Base-by-base conservation (phyloP, 2,329 filamentous ascomycete species). In the Epichloe gansuensis region DNA sequence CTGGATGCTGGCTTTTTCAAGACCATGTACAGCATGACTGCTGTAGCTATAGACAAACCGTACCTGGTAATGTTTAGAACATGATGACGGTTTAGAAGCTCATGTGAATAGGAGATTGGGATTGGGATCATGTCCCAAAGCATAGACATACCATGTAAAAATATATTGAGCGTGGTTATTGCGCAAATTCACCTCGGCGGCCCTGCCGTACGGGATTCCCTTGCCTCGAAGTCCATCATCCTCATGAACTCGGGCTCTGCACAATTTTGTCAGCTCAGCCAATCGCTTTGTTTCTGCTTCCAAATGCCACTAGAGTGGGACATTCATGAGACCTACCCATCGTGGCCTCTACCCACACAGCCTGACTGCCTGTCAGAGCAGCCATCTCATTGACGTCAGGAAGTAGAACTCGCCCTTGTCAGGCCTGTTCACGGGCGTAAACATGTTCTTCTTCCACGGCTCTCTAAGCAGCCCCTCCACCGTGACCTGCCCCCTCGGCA, bases 161-260 rank as follows among this genome's bases (percentile, higher is more conserved):
- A 98, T 98, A 70, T 98, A 98, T 75, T 97, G 93, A 58, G 88
- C 83, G 70, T 98, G 93, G 70, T 95, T 97, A 67, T 98, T 98
- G 67, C 89, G 81, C 64, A 98, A 73, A 66, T 94, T 95, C 55
- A 98, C 91, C 70, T 95, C 89, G 4, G 93, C 80, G 6, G 88
- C 73, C 64, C 91, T 80, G 13, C 91, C 93, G 65, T 96, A 91
- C 2, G 93, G 93, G 55, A 96, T 84, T 31, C 93, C 93, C 85
- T 86, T 13, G 78, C 76, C 64, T 88, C 80, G 63, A 89, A 81
- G 61, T 91, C 82, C 64, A 89, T 84, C 57, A 84, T 77, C 59
- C 81, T 79, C 61, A 96, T 72, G 61, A 91, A 75, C 66, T 93
- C 88, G 52, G 88, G 86, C 62, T 85, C 88, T 91, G 35, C 17